Percentiles rank a stretch among this genome's conserved stretches.
These are phyloP conservation scores for Fusarium mangiferae DNA, from an alignment of 2,329 filamentous ascomycete species.

Conservation along the genomic window DNA sequence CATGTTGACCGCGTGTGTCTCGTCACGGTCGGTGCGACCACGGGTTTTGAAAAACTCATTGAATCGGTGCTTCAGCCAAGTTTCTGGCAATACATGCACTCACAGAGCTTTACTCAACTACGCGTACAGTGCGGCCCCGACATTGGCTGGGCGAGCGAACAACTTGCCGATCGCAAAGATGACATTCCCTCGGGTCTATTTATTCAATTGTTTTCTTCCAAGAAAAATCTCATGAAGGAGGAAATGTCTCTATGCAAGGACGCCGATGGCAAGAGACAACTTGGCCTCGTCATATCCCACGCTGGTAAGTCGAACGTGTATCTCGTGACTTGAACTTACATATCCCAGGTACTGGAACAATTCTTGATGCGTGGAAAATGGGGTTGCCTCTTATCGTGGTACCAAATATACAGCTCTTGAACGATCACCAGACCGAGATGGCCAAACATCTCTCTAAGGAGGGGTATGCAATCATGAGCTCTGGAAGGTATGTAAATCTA, in stretches of 20 bases:
- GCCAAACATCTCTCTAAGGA: constrained; percentile 78
- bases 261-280: constrained; percentile 56
- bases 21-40: constrained; percentile 92
- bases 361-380: constrained; percentile 82
- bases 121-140: constrained; percentile 84
- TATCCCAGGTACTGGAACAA: constrained; percentile 81
- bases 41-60: constrained; percentile 80
- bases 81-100: constrained; percentile 71
- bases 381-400: constrained; percentile 86
- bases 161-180: constrained; percentile 30
- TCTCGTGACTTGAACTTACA: constrained; percentile 11
- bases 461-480: constrained; percentile 80
- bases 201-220: constrained; percentile 48
- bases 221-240: constrained; percentile 50
- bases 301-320: constrained; percentile 69
- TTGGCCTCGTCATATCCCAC: constrained; percentile 87
- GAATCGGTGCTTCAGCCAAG: constrained; percentile 67
- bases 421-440: constrained; percentile 92
- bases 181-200: constrained; percentile 42
- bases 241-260: constrained; percentile 66
- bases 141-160: constrained; percentile 52
- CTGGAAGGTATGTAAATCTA: constrained; percentile 65
- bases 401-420: constrained; percentile 81
- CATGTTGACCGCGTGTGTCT: constrained; percentile 67
- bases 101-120: constrained; percentile 74